phyloP scores from a whole-genome alignment of 768 basidiomycete genomes.

The Mycena maculata region DNA sequence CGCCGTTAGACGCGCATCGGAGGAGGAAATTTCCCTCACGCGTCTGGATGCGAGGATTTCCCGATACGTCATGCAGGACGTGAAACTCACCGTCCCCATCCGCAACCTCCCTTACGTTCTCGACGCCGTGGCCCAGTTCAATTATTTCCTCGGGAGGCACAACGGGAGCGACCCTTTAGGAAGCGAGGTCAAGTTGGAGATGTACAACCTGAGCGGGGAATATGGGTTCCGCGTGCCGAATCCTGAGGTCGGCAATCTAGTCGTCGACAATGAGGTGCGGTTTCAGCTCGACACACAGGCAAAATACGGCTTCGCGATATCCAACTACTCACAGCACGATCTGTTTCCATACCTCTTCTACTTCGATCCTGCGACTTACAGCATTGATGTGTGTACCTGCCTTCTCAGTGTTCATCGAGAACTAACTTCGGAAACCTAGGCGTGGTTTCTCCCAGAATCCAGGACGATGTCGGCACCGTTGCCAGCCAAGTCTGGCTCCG shows the following conservation, averaged over 20 bases:
- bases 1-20: background rate
- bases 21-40: background rate
- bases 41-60: constrained; percentile 22
- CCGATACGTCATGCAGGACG: constrained; percentile 5
- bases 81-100: background rate
- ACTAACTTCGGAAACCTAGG: constrained; percentile 5
- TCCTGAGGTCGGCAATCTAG: constrained; percentile 15
- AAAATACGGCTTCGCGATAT: constrained; percentile 32
- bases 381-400: constrained; percentile 25
- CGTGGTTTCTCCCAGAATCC: constrained; percentile 26
- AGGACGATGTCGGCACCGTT: constrained; percentile 13
- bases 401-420: background rate
- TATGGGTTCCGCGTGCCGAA: constrained; percentile 26
- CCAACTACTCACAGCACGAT: constrained; percentile 26
- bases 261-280: constrained; percentile 13
- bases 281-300: constrained; percentile 17
- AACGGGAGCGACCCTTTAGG: constrained; percentile 1
- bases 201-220: constrained; percentile 23
- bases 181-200: constrained; percentile 19
- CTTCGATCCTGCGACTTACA: constrained; percentile 31
- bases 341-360: constrained; percentile 33
- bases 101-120: constrained; percentile 12
- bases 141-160: constrained; percentile 25
- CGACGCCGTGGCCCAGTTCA: constrained; percentile 29
- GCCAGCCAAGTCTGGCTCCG: background rate